Evolutionary conservation across 257 asterid species (phyloP), one percentile per base, ranked within the genome.

Genomic region (Haberlea rhodopensis): DNA sequence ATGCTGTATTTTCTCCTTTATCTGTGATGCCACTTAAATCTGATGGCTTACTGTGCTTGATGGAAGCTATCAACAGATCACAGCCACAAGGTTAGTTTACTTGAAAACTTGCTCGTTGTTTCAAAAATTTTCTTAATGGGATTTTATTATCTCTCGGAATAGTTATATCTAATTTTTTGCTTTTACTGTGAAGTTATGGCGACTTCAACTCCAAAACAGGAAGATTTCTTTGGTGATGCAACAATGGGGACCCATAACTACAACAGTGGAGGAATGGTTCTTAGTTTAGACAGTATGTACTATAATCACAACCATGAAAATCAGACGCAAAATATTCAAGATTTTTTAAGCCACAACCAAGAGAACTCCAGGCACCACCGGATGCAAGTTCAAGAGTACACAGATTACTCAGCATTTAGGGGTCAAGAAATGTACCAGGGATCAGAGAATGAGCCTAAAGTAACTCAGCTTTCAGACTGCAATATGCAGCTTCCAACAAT

Each of bases 1-100:
- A 75, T 63, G 81, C 78, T 31, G 81, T 68, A 1, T 79, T 78
- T 19, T 82, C 96, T 24, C 73, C 81, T 65, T 75, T 81, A n/a
- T 66, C 88, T 11, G 82, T 80, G 8, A 92, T 92, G 99, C 99
- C 99, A 4, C 80, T 92, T 19, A 92, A 80, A 69, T 85, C 99
- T 61, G 99, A 92, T 81, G 95, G 97, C 52, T 92, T 97, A 0
- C 58, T 87, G 68, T 92, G 96, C 81, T 71, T 87, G 10, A 81
- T 87, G 94, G 96, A 92, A 61, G 91, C 87, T 9, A 78, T 88
- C 79, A 84, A 80, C 80, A 73, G 91, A 57, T 77, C 97, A 20
- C 97, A 79, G 16, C 84, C 87, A 23, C 95, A 84, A 84, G 97
- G 96, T 85, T 24, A 37, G 54, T 27, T n/a, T 57, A 57, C 58